These are phyloP conservation scores for Polyplosphaeria fusca DNA, from an alignment of 495 filamentous ascomycete species.

Conservation along the genomic window DNA sequence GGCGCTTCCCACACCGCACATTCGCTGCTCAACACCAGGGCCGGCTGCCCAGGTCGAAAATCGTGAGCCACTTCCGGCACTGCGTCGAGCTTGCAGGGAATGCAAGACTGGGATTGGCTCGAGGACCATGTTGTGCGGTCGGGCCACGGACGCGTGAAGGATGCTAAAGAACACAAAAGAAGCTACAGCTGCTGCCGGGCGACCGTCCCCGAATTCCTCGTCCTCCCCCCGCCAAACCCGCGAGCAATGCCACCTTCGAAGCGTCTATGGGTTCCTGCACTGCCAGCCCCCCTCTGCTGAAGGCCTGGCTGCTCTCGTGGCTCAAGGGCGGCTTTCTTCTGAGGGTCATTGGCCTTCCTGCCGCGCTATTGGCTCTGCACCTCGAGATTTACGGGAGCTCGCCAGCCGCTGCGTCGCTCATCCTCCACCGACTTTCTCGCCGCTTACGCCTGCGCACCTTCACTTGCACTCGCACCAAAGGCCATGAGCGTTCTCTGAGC, in stretches of 20 bases:
- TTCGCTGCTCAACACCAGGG: background rate
- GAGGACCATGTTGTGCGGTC: constrained; percentile 1
- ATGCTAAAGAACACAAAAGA: constrained; percentile 1
- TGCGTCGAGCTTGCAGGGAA: constrained; percentile 9
- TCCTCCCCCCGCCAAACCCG: background rate
- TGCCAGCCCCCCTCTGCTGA: constrained; percentile 21
- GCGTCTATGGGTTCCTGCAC: constrained; percentile 31
- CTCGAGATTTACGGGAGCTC: constrained; percentile 31
- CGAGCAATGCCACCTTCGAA: constrained; percentile 26
- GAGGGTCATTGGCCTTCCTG: constrained; percentile 23
- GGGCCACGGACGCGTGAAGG: constrained; percentile 6
- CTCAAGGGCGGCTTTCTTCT: constrained; percentile 18
- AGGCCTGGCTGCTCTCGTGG: constrained; percentile 22
- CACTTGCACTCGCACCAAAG: constrained; percentile 4
- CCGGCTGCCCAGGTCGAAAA: background rate
- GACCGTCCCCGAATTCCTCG: background rate
- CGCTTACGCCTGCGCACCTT: constrained; percentile 18
- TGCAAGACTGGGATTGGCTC: constrained; percentile 3
- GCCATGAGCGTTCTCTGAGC: constrained; percentile 21
- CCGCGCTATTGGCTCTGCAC: constrained; percentile 26
- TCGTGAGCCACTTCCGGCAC: background rate
- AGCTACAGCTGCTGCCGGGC: background rate
- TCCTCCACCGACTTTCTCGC: constrained; percentile 33
- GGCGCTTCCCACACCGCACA: background rate
- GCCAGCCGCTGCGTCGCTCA: constrained; percentile 13